phyloP scores from a whole-genome alignment of 306 rosid species.

The Cotoneaster glaucophyllus region DNA sequence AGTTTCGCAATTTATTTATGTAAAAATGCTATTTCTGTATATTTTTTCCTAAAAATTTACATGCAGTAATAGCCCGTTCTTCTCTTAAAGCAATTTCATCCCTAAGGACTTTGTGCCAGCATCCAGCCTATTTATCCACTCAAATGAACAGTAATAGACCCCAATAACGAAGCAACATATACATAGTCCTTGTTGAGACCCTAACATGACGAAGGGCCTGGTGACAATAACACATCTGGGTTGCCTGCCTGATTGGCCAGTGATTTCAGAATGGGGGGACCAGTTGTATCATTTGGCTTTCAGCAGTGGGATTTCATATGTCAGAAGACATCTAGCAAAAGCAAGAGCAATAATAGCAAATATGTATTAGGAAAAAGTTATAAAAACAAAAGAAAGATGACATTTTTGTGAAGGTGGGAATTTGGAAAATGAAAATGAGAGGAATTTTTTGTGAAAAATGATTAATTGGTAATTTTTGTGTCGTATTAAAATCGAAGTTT shows the following conservation, averaged over 20 bases:
- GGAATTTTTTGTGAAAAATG: not conserved
- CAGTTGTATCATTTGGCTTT: not conserved
- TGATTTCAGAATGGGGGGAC: conserved; percentile 18
- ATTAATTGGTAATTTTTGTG: not conserved
- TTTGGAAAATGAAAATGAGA: not conserved
- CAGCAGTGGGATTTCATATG: conserved; percentile 24
- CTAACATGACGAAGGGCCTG: not conserved
- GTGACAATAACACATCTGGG: not conserved
- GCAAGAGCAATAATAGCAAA: not conserved
- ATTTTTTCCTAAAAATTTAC: not conserved
- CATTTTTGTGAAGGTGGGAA: not conserved
- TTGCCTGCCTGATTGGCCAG: not conserved
- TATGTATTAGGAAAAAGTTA: not conserved
- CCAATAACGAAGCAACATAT: too few relatives aligned
- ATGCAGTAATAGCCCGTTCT: not conserved
- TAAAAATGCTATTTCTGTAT: not conserved
- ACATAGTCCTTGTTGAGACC: not conserved
- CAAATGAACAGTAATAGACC: too few relatives aligned
- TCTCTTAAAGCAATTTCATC: not conserved
- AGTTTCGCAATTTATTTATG: not conserved
- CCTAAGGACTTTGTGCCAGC: too few relatives aligned
- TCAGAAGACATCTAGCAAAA: conserved; percentile 10
- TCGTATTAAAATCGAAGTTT: not conserved
- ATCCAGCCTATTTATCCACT: too few relatives aligned
- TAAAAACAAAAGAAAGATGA: not conserved